A percentile compares a stretch with the other conserved stretches of the same genome.
These are phyloP conservation scores for Fusarium sulawesiense DNA, from an alignment of 2,329 filamentous ascomycete genomes.

Conservation along the genomic window DNA sequence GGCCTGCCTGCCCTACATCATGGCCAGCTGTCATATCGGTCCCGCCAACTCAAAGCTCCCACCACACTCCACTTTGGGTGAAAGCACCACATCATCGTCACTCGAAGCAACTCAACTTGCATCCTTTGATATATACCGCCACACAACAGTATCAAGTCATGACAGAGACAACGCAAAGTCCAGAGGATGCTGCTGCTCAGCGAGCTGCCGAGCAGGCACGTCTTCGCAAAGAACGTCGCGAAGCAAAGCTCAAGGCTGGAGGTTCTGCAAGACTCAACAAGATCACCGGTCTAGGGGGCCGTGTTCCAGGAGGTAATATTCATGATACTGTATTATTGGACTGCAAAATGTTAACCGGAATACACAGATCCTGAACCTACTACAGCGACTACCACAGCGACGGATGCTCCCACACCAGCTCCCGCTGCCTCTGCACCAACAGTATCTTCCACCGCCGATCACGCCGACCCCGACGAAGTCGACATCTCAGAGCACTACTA, in stretches of 20 bases:
- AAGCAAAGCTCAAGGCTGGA: slow-evolving; percentile 80
- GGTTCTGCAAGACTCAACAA: slow-evolving; percentile 77
- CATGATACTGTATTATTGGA: background rate
- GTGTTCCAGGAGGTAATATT: slow-evolving; percentile 49
- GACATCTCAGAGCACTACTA: slow-evolving; percentile 83
- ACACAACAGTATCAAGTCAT: slow-evolving; percentile 44
- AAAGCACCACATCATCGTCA: slow-evolving; percentile 30
- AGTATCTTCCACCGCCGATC: slow-evolving; percentile 48
- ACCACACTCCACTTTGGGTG: slow-evolving; percentile 11
- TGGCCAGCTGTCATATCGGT: slow-evolving; percentile 25
- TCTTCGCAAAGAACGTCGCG: slow-evolving; percentile 80
- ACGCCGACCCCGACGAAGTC: slow-evolving; percentile 78
- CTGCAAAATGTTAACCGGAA: background rate
- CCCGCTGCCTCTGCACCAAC: slow-evolving; percentile 46
- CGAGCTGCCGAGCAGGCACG: slow-evolving; percentile 74
- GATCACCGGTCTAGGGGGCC: slow-evolving; percentile 76
- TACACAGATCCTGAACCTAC: slow-evolving; percentile 21
- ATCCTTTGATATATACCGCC: background rate
- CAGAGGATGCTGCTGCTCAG: slow-evolving; percentile 60
- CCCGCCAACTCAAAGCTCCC: slow-evolving; percentile 24
- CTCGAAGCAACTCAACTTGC: background rate
- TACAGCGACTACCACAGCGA: slow-evolving; percentile 40
- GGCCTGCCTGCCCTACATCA: slow-evolving; percentile 9
- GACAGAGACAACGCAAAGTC: slow-evolving; percentile 53
- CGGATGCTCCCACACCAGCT: slow-evolving; percentile 47